Evolutionary conservation across 2,329 filamentous ascomycete species (phyloP).

Genomic region (Ceratocystis diversiconidia): DNA sequence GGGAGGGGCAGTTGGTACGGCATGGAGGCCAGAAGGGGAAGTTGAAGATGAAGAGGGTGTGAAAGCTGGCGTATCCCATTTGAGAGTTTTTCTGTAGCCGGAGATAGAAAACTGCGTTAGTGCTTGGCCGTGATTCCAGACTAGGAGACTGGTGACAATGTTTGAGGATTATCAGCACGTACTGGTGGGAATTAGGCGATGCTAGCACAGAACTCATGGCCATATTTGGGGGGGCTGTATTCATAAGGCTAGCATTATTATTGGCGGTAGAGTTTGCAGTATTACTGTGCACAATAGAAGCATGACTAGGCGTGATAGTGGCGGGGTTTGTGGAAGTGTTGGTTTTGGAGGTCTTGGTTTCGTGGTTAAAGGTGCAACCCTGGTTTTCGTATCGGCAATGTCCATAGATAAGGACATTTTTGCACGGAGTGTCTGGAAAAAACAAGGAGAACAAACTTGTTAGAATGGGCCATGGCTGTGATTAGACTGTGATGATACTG

Average conservation of each 20-base stretch:
- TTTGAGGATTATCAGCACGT: not conserved
- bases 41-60: conserved; percentile 44
- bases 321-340: conserved; percentile 6
- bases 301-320: conserved; percentile 12
- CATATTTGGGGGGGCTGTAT: conserved; percentile 3
- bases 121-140: not conserved
- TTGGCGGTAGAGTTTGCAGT: conserved; percentile 3
- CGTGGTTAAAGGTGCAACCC: conserved; percentile 84
- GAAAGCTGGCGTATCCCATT: conserved; percentile 92
- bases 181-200: conserved; percentile 15
- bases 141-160: not conserved
- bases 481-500: conserved; percentile 21
- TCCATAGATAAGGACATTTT: conserved; percentile 86
- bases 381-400: conserved; percentile 85
- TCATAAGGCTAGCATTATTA: conserved; percentile 2
- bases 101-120: not conserved
- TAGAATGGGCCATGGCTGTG: too few relatives aligned
- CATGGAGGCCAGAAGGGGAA: conserved; percentile 15
- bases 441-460: too few relatives aligned
- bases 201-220: conserved; percentile 11
- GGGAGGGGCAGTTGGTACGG: conserved; percentile 11
- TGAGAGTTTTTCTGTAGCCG: conserved; percentile 34
- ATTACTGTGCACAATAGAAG: conserved; percentile 18
- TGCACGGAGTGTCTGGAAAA: conserved; percentile 59
- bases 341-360: conserved; percentile 38